Conservation (phyloP, 2,329 filamentous ascomycete genomes). For the Aspergillus awamori region DNA sequence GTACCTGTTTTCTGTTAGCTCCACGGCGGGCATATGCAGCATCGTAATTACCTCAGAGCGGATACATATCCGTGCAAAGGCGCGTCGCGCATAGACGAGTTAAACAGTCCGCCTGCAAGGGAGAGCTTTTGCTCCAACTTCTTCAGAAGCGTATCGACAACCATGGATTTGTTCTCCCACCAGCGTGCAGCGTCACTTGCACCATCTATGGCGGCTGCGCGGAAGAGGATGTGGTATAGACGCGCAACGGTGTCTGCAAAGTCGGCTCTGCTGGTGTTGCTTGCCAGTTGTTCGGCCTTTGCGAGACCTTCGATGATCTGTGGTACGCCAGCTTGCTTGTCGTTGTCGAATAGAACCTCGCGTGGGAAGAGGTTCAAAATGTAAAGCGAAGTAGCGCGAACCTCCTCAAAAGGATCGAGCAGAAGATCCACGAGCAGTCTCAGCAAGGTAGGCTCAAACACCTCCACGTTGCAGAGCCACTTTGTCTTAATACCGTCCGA, state of each 20-base stretch:
- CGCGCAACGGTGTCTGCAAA: constrained; percentile 90
- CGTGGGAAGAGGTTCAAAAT: constrained; percentile 47
- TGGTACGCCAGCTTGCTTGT: constrained; percentile 14
- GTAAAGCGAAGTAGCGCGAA: constrained; percentile 61
- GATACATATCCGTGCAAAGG: constrained; percentile 73
- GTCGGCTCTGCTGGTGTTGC: constrained; percentile 76
- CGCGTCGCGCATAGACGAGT: constrained; percentile 65
- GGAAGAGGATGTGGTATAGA: constrained; percentile 70
- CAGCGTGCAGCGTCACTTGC: constrained; percentile 23
- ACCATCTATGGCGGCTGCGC: constrained; percentile 52
- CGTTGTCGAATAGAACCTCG: constrained; percentile 28
- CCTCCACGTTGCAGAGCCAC: constrained; percentile 54
- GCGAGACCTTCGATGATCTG: constrained; percentile 36
- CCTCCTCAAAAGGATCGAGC: constrained; percentile 90
- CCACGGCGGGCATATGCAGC: neutral
- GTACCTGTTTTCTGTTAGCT: constrained; percentile 40
- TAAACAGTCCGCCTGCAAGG: constrained; percentile 66
- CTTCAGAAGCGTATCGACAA: constrained; percentile 62
- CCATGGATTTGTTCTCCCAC: constrained; percentile 44
- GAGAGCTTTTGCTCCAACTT: constrained; percentile 67
- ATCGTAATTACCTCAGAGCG: constrained; percentile 58
- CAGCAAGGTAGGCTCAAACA: constrained; percentile 44
- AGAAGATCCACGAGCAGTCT: constrained; percentile 74
- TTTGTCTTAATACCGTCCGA: constrained; percentile 50
- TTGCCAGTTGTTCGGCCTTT: constrained; percentile 43